A percentile compares a stretch with the other conserved stretches of the same genome.
Evolutionary conservation across 352 stramenopile genomes (phyloP).

Genomic region (Halophytophthora batemanensis): DNA sequence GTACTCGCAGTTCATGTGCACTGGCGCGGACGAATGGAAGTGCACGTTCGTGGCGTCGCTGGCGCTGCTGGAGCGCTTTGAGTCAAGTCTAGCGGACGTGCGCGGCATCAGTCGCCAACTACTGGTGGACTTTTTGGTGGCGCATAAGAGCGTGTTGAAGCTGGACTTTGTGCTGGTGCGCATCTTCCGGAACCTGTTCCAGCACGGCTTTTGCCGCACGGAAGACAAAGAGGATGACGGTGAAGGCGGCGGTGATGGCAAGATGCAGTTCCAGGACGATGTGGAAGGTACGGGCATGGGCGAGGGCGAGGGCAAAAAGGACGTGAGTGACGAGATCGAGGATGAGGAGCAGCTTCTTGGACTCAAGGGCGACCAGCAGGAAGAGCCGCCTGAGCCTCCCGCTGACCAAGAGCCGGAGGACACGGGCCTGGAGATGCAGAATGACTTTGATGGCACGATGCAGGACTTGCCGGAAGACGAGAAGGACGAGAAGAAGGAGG

Average conservation of each 20-base stretch:
- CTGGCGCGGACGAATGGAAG: constrained; percentile 25
- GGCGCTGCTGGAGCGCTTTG: constrained; percentile 50
- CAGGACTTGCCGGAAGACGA: constrained; percentile 95
- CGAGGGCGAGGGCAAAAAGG: constrained; percentile 98
- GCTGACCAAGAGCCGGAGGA: constrained; percentile 92
- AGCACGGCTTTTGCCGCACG: constrained; percentile 94
- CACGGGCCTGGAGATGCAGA: constrained; percentile 99
- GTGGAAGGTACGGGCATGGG: constrained; percentile 99
- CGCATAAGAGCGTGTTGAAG: constrained; percentile 93
- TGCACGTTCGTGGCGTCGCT: constrained; percentile 42
- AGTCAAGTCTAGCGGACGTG: constrained; percentile 60
- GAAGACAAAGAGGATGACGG: constrained; percentile 90
- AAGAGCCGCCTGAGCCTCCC: constrained; percentile 73
- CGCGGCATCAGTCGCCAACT: constrained; percentile 79
- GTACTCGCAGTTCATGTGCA: constrained; percentile 35
- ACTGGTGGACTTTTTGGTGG: constrained; percentile 71
- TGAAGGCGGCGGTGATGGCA: constrained; percentile 77
- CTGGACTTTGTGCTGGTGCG: constrained; percentile 94
- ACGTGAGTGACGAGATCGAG: constrained; percentile 99
- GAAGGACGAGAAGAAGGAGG: constrained; percentile 84
- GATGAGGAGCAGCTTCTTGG: constrained; percentile 99
- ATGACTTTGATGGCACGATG: constrained; percentile 99
- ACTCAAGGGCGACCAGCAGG: constrained; percentile 91
- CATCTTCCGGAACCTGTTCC: constrained; percentile 95
- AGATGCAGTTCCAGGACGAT: constrained; percentile 97